Evolutionary conservation across 495 filamentous ascomycete species (phyloP).

Genomic region (Podospora sp.): DNA sequence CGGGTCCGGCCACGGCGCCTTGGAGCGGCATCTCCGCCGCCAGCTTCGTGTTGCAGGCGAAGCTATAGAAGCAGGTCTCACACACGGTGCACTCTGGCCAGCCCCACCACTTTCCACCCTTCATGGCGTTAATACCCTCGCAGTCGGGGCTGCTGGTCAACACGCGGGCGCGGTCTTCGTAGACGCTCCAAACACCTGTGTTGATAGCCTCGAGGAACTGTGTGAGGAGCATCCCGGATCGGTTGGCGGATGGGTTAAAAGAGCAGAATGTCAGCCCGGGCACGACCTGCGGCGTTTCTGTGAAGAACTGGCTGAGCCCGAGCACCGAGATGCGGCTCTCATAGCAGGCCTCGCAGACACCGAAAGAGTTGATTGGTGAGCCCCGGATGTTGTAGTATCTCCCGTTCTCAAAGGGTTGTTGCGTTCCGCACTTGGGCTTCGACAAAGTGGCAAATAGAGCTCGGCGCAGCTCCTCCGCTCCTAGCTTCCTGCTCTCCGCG

Average conservation of each 20-base stretch:
- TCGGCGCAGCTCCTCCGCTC: constrained; percentile 10
- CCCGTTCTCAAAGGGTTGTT: neutral
- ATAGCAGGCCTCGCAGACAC: constrained; percentile 12
- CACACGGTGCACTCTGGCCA: constrained; percentile 13
- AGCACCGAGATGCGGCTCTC: constrained; percentile 1
- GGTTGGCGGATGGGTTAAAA: neutral
- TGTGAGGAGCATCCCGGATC: neutral
- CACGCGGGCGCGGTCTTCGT: constrained; percentile 3
- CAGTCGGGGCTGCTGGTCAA: neutral
- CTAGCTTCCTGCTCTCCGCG: neutral
- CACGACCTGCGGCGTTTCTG: neutral
- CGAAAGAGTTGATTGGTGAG: neutral
- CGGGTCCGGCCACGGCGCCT: neutral
- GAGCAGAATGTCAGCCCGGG: neutral
- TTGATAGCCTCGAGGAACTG: neutral
- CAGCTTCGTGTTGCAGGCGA: neutral
- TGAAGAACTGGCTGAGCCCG: constrained; percentile 6
- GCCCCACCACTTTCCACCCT: constrained; percentile 11
- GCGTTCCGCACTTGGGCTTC: neutral
- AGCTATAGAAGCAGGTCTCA: neutral
- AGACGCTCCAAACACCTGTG: constrained; percentile 8
- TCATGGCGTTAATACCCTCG: constrained; percentile 8
- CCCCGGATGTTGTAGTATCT: constrained; percentile 10
- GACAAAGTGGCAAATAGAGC: neutral
- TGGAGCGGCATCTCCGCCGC: constrained; percentile 5